Percentiles rank a stretch among this genome's conserved stretches.
These are phyloP conservation scores for Penicillium crystallinum DNA, from an alignment of 495 filamentous ascomycete genomes.

Conservation along the genomic window DNA sequence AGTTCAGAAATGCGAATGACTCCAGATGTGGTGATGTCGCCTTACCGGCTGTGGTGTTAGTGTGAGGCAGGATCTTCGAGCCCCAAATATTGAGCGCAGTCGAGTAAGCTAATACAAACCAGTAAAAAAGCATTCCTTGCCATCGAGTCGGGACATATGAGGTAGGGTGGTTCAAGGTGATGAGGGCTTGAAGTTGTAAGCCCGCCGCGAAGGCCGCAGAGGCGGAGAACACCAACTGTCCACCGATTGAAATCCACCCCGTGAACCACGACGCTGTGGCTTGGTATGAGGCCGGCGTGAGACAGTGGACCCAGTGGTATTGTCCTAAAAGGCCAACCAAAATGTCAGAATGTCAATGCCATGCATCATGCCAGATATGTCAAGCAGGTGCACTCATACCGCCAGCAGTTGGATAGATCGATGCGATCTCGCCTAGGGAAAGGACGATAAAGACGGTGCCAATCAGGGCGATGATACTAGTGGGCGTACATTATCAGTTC, in stretches of 20 bases:
- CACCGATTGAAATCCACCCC: constrained; percentile 27
- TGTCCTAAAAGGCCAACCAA: constrained; percentile 13
- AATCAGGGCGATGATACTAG: constrained; percentile 17
- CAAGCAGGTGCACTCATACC: constrained; percentile 6
- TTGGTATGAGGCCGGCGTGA: constrained; percentile 15
- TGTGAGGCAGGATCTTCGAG: constrained; percentile 21
- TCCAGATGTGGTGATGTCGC: background rate
- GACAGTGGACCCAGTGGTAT: constrained; percentile 26
- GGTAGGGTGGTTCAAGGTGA: constrained; percentile 21
- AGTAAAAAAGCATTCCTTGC: constrained; percentile 26
- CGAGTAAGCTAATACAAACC: constrained; percentile 17
- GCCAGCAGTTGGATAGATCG: constrained; percentile 22
- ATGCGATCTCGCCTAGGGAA: constrained; percentile 22
- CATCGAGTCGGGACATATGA: constrained; percentile 16
- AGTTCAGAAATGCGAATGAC: background rate
- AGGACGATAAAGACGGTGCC: constrained; percentile 21
- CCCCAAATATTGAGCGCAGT: constrained; percentile 17
- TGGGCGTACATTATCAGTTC: background rate
- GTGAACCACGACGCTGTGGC: constrained; percentile 23
- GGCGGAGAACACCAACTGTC: constrained; percentile 26
- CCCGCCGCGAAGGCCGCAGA: constrained; percentile 26
- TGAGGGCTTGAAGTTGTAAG: constrained; percentile 19
- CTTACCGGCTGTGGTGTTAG: constrained; percentile 20
- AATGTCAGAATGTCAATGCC: background rate
- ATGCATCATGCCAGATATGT: background rate